phyloP scores from a whole-genome alignment of 257 asterid genomes.

The Forsythia suspensa region DNA sequence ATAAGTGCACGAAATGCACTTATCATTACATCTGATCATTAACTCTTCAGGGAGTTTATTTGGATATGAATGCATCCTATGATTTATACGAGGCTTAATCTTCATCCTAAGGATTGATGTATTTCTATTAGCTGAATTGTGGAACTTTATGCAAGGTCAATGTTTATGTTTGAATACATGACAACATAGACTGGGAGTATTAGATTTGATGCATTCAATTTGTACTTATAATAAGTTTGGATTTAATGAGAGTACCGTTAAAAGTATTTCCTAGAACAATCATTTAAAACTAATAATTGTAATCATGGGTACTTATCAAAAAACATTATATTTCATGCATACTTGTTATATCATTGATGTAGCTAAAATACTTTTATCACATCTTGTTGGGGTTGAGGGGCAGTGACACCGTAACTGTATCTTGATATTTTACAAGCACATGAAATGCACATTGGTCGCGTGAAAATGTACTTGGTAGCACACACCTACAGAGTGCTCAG shows the following conservation, averaged over 20 bases:
- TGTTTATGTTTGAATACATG: not conserved
- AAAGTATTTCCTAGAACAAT: not conserved
- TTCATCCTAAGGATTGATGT: not conserved
- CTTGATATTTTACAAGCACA: not conserved
- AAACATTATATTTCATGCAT: not conserved
- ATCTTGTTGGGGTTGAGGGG: not conserved
- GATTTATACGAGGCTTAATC: not conserved
- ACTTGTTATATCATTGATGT: not conserved
- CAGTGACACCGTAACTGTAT: not conserved
- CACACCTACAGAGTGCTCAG: not conserved
- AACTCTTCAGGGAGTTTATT: not conserved
- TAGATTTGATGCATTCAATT: not conserved
- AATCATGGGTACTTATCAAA: no score
- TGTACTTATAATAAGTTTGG: not conserved
- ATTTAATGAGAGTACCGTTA: not conserved
- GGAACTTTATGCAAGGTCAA: not conserved
- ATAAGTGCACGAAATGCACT: no score
- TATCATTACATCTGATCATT: not conserved
- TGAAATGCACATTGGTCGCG: not conserved
- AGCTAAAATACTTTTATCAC: not conserved
- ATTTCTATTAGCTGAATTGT: not conserved
- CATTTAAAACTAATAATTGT: not conserved
- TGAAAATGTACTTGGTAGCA: not conserved
- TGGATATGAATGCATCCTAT: not conserved
- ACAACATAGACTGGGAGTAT: not conserved